phyloP scores from a whole-genome alignment of 1,284 basidiomycete genomes.

The Fomitopsis palustris region DNA sequence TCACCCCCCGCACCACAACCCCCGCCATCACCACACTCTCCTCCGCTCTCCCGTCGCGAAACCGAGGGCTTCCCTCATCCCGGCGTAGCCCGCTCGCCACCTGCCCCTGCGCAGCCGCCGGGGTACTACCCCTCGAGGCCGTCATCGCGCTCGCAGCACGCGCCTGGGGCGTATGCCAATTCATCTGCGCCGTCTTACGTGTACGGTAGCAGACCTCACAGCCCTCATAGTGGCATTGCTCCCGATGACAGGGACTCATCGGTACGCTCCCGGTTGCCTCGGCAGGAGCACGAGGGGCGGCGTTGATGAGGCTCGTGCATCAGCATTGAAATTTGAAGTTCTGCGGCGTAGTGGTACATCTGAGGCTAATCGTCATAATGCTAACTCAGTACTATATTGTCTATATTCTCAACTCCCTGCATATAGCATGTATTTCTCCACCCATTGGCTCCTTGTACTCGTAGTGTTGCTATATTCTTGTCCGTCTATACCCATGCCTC shows the following conservation, averaged over 20 bases:
- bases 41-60: conserved; percentile 23
- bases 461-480: not conserved
- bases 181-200: not conserved
- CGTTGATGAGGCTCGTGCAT: conserved; percentile 1
- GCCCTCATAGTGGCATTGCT: not conserved
- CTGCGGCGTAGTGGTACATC: not conserved
- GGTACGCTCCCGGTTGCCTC: not conserved
- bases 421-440: not conserved
- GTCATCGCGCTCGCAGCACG: not conserved
- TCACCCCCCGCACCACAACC: conserved; percentile 15
- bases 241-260: not conserved
- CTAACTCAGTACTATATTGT: not conserved
- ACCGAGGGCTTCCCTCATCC: conserved; percentile 6
- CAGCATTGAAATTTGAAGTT: not conserved
- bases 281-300: conserved; percentile 3
- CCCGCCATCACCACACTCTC: conserved; percentile 13
- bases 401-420: not conserved
- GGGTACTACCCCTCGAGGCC: not conserved
- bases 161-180: not conserved
- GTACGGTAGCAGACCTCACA: not conserved
- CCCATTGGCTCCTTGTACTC: not conserved
- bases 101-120: not conserved
- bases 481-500: not conserved
- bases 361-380: not conserved
- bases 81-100: not conserved